phyloP scores from a whole-genome alignment of 1,284 basidiomycete genomes.

The Singerocomus inundabilis region DNA sequence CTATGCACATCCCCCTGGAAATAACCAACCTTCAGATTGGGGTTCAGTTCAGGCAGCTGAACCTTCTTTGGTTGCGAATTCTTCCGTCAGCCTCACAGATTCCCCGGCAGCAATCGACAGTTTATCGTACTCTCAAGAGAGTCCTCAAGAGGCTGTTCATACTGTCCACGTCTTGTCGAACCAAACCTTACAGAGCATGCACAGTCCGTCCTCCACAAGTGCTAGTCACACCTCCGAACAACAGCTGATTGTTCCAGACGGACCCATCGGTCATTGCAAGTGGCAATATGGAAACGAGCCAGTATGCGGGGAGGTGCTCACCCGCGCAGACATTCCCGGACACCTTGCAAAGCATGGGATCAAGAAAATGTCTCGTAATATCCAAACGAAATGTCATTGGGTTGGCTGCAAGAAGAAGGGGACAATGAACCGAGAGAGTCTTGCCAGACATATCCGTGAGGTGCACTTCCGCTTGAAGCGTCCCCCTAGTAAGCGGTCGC shows the following conservation, averaged over 20 bases:
- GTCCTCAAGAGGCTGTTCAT: background rate
- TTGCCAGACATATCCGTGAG: conserved; percentile 24
- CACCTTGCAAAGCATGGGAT: conserved; percentile 23
- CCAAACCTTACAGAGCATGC: background rate
- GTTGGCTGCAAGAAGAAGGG: conserved; percentile 10
- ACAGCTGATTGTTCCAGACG: background rate
- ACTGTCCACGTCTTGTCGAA: background rate
- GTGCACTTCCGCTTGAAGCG: conserved; percentile 20
- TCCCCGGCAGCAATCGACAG: background rate
- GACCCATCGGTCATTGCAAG: background rate
- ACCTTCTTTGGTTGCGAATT: background rate
- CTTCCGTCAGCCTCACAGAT: background rate
- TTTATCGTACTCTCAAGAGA: background rate
- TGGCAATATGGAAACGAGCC: conserved; percentile 7
- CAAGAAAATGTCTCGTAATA: conserved; percentile 2
- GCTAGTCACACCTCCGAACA: background rate
- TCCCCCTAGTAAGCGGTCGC: background rate
- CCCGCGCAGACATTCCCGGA: background rate
- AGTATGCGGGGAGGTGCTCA: conserved; percentile 7
- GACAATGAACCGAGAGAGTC: conserved; percentile 24
- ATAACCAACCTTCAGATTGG: background rate
- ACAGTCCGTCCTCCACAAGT: background rate
- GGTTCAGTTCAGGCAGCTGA: background rate
- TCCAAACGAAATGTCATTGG: conserved; percentile 15
- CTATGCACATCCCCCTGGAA: too few species aligned